phyloP scores from a whole-genome alignment of 2,329 filamentous ascomycete genomes.

The Metarhizium humberi region DNA sequence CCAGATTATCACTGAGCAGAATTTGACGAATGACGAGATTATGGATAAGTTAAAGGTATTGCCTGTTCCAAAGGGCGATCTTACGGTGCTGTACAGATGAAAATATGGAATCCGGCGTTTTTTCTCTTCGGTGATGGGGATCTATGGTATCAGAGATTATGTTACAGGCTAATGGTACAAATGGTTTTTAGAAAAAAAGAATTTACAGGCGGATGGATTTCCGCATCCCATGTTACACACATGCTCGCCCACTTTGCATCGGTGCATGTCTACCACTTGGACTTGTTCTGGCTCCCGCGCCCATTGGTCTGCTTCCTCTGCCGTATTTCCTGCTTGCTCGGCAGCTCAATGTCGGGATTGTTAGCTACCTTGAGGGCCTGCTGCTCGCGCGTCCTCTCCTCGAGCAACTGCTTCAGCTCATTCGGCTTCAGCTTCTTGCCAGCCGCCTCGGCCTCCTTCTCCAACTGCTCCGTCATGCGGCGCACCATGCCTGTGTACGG shows the following conservation, averaged over 20 bases:
- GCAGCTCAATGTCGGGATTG: conserved; percentile 31
- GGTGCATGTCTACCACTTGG: not conserved
- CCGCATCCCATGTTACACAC: not conserved
- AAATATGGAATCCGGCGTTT: not conserved
- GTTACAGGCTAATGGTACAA: not conserved
- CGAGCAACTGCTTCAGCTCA: conserved; percentile 20
- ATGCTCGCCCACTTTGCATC: not conserved
- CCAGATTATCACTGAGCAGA: conserved; percentile 71
- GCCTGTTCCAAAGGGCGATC: conserved; percentile 39
- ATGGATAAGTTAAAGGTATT: conserved; percentile 57
- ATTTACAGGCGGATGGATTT: not conserved
- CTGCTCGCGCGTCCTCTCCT: conserved; percentile 10
- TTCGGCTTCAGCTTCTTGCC: conserved; percentile 16
- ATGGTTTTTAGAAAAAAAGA: not conserved
- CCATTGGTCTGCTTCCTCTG: conserved; percentile 12
- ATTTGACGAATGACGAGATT: conserved; percentile 60
- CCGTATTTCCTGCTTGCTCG: conserved; percentile 24
- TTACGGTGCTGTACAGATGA: conserved; percentile 45
- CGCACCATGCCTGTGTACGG: conserved; percentile 39
- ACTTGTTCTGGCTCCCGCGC: not conserved
- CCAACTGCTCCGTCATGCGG: conserved; percentile 28
- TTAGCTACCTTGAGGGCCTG: conserved; percentile 24
- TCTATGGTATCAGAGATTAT: not conserved
- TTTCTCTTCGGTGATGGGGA: not conserved
- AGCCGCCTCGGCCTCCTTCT: conserved; percentile 23